Evolutionary conservation across 805 yeast genomes (phyloP).

Genomic region (Candida vartiovaarae): DNA sequence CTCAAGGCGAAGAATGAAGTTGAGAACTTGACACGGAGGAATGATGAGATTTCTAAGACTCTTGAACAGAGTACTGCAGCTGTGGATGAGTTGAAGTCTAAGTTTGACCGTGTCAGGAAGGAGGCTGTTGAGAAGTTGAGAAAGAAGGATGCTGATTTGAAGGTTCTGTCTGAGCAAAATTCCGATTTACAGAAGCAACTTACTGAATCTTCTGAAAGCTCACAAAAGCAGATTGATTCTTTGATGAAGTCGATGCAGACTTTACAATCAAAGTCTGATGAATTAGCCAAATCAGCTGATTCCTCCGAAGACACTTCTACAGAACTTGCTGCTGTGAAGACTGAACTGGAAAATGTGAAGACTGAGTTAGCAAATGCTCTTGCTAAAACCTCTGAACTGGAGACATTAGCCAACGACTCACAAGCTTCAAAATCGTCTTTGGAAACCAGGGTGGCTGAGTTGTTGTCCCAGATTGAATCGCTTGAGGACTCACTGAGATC

Average conservation of each 20-base stretch:
- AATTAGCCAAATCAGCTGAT: not conserved
- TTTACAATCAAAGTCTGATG: slow-evolving; percentile 8
- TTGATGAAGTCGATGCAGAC: slow-evolving; percentile 8
- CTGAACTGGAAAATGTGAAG: slow-evolving; percentile 7
- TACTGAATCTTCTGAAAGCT: slow-evolving; percentile 12
- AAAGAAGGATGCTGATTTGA: slow-evolving; percentile 18
- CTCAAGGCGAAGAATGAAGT: slow-evolving; percentile 28
- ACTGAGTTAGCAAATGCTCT: slow-evolving; percentile 15
- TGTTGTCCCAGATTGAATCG: slow-evolving; percentile 5
- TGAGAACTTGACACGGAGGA: slow-evolving; percentile 16
- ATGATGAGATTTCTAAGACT: slow-evolving; percentile 19
- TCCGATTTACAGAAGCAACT: slow-evolving; percentile 7
- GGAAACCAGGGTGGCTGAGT: slow-evolving; percentile 13
- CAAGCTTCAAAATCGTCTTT: slow-evolving; percentile 29
- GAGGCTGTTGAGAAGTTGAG: slow-evolving; percentile 25
- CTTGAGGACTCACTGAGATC: not conserved
- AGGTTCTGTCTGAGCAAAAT: slow-evolving; percentile 2
- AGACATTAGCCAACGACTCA: slow-evolving; percentile 27
- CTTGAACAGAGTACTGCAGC: slow-evolving; percentile 18
- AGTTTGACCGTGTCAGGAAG: slow-evolving; percentile 16
- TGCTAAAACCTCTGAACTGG: slow-evolving; percentile 32
- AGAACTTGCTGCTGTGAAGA: slow-evolving; percentile 2
- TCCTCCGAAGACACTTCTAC: not conserved
- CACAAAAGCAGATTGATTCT: slow-evolving; percentile 14
- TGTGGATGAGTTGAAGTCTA: slow-evolving; percentile 13